Evolutionary conservation across 345 rosid genomes (phyloP), one percentile per base, ranked within the genome.

Genomic region (Clausena lansium): DNA sequence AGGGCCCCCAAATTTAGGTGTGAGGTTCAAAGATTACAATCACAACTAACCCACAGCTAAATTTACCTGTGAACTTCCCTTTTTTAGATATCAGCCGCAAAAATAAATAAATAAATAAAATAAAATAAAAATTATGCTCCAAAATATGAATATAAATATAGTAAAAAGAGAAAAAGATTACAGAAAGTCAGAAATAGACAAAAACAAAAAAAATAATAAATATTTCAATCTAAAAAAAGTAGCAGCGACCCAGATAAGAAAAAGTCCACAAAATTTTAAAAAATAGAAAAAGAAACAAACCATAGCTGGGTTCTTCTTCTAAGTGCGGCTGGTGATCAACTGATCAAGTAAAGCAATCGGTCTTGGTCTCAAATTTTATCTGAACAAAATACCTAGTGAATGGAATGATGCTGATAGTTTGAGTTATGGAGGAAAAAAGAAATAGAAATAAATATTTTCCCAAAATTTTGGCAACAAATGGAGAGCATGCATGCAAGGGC

Each of bases 1-100:
- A 52, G 58, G 76, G 45, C 59, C 83, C 87, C 87, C 82, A 84
- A 82, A 87, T 85, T 81, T 82, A 84, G 87, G 79, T 25, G 85
- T 80, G 84, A 80, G 88, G 88, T 61, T 73, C 69, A 27, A 77
- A 75, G 75, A 77, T 67, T 62, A 75, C 62, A 35, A 60, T 28
- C 60, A 61, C 9, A 66, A 38, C 81, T 27, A 65, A 14, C 76
- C 15, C 68, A 67, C 63, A 57, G 61, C 79, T 73, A 79, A 54
- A 70, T 77, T 75, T 77, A 32, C 65, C 78, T 75, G 63, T 67
- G 32, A 76, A 36, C 25, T 75, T 15, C 73, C 73, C 50, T n/a
- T 55, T 25, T 67, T 55, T 67, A 75, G 78, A 50, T 54, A 50
- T 64, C 33, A 17, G 66, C 63, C 35, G 30, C 61, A 30, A 32